Base-by-base conservation (phyloP, 176 grass and related monocot species). In the Oropetium thomaeum region DNA sequence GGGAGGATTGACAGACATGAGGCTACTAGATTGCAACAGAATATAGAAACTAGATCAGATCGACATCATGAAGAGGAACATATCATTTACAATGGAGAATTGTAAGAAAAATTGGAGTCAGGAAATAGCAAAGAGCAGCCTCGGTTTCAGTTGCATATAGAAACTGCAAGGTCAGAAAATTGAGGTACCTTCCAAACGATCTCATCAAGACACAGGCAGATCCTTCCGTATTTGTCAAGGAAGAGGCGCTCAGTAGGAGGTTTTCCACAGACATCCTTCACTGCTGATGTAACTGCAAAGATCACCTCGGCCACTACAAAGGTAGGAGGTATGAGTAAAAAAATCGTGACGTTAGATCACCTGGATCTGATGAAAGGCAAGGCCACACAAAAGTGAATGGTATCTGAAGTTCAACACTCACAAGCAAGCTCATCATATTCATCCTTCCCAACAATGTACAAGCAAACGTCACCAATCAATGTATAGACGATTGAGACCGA, bases 381-480 rank as follows among this genome's bases (percentile, higher is more conserved):
- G 0, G 44, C 13, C 25, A 77, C 20, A 27, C 42, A 23, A 58
- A 76, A 37, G 12, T 6, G 4, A 67, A 35, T 58, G 40, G 7
- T 23, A 27, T 28, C 35, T 30, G 62, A 72, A 27, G 40, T 10
- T 42, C 7, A 55, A 15, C 31, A 87, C 95, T 98, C 71, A 98
- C 95, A 49, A 73, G 91, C 91, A 90, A 98, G 95, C 49, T 98
- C 95, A 8, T 98, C 95, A 10, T 98, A 98, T 70, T 98, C 95
- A 92, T 98, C 95, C 79, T 98, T 98, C 57, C 96, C 96, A 65
- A 98, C 91, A 62, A 94, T 78, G 82, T 94, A 94, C 58, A 98
- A 69, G 82, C 89, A 94, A 51, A 98, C 84, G 64, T 98, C 96
- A 16, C 96, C 96, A 55, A 94, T 81, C 74, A 88, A 81, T 29